A percentile compares a stretch with the other conserved stretches of the same genome.
Conservation (phyloP, 225 moss, liverwort and hornwort genomes). For the Bryum argenteum region DNA sequence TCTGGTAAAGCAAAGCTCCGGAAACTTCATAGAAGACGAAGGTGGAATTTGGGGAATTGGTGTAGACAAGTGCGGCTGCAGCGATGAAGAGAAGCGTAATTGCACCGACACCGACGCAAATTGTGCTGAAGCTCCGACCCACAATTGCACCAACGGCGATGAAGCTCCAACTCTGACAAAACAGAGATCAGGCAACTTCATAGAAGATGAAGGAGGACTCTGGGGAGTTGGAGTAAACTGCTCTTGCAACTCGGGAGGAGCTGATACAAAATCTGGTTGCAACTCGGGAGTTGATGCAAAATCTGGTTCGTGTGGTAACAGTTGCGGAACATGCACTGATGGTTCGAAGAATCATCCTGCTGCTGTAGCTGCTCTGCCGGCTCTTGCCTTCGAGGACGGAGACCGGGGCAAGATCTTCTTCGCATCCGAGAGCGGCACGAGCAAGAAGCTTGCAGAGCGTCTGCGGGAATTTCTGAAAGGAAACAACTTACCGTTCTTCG, state of each 20-base stretch:
- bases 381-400: slow-evolving; percentile 40
- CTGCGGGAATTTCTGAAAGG: slow-evolving; percentile 36
- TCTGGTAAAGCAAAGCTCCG: slow-evolving; percentile 28
- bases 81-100: slow-evolving; percentile 17
- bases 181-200: slow-evolving; percentile 45
- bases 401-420: slow-evolving; percentile 52
- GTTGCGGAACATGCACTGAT: slow-evolving; percentile 47
- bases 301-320: slow-evolving; percentile 32
- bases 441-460: slow-evolving; percentile 43
- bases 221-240: slow-evolving; percentile 36
- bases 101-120: not conserved
- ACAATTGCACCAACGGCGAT: not conserved
- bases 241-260: too few relatives aligned
- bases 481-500: slow-evolving; percentile 40
- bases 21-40: slow-evolving; percentile 58
- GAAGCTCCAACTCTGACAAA: slow-evolving; percentile 8
- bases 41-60: slow-evolving; percentile 48
- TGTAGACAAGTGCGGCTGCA: slow-evolving; percentile 32
- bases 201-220: slow-evolving; percentile 55
- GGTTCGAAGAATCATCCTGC: slow-evolving; percentile 20
- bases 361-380: slow-evolving; percentile 21
- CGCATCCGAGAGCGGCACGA: slow-evolving; percentile 52
- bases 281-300: slow-evolving; percentile 11
- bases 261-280: not conserved
- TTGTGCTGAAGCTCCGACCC: not conserved